Percentiles rank a stretch among this genome's conserved stretches.
These are phyloP conservation scores for Paraleonurus japonicus DNA, from an alignment of 257 asterid species.

Conservation along the genomic window DNA sequence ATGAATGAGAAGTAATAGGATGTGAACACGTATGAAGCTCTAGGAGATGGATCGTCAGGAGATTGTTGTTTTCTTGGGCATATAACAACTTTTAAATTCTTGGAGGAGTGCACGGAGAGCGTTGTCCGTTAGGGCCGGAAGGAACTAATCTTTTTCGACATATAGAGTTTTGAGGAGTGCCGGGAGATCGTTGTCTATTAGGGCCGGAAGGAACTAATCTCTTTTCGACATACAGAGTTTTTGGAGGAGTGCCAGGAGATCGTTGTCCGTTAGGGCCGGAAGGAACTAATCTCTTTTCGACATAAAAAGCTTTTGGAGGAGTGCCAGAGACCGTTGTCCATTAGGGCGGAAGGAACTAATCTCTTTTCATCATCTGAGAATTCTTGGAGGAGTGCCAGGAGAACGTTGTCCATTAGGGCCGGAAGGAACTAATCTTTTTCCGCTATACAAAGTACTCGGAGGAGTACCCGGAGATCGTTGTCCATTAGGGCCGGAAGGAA, in stretches of 20 bases:
- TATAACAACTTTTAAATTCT: too few species aligned
- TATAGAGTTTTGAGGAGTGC: too few species aligned
- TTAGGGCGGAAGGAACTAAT: background rate
- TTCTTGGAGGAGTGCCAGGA: background rate
- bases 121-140: too few species aligned
- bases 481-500: background rate
- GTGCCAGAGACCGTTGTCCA: background rate
- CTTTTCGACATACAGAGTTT: background rate
- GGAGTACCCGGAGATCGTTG: too few species aligned
- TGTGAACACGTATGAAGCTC: too few species aligned
- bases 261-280: background rate
- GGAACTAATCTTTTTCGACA: too few species aligned
- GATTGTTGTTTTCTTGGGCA: too few species aligned
- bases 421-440: background rate
- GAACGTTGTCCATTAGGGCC: conserved; percentile 3
- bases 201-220: background rate
- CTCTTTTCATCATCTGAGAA: background rate
- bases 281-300: background rate
- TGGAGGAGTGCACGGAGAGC: too few species aligned
- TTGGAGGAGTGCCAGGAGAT: background rate
- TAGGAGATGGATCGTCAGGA: too few species aligned
- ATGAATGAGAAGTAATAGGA: too few species aligned
- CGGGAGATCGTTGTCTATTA: background rate
- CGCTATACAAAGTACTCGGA: too few species aligned
- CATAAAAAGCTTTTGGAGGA: background rate